These are phyloP conservation scores for Diaporthe sp. DNA, from an alignment of 2,329 filamentous ascomycete genomes.

Conservation along the genomic window DNA sequence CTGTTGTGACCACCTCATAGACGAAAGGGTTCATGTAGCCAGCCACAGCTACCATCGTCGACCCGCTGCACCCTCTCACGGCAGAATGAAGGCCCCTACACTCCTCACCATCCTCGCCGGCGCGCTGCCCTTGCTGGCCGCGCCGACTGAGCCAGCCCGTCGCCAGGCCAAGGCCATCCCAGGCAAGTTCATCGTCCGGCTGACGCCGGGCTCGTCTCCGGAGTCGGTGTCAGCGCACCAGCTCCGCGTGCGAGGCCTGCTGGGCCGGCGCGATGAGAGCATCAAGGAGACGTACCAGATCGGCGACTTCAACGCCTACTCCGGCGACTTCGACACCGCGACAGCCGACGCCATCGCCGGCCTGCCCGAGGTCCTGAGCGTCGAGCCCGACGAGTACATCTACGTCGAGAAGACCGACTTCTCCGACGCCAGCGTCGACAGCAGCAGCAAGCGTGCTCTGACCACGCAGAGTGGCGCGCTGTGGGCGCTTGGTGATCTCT, in stretches of 20 bases:
- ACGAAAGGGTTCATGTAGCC: not conserved
- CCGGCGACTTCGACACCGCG: not conserved
- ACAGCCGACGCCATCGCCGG: not conserved
- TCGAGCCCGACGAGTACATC: slow-evolving; percentile 15
- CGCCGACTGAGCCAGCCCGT: not conserved
- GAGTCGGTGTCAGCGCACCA: slow-evolving; percentile 9
- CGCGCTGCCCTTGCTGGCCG: slow-evolving; percentile 24
- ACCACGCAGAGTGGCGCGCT: not conserved
- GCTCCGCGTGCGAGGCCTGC: slow-evolving; percentile 9
- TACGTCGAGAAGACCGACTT: slow-evolving; percentile 23
- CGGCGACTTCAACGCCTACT: slow-evolving; percentile 23
- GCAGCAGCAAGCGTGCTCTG: slow-evolving; percentile 1
- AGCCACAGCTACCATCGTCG: not conserved
- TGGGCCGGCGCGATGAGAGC: slow-evolving; percentile 12
- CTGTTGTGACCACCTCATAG: not conserved
- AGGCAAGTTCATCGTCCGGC: slow-evolving; percentile 20
- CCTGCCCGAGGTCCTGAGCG: slow-evolving; percentile 6
- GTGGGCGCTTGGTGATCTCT: slow-evolving; percentile 12
- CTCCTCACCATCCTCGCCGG: slow-evolving; percentile 5
- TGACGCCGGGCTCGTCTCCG: slow-evolving; percentile 1
- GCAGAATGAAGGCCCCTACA: slow-evolving; percentile 6
- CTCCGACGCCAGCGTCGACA: not conserved
- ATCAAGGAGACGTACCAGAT: slow-evolving; percentile 28
- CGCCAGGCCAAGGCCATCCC: not conserved
- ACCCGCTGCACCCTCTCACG: not conserved